phyloP scores from a whole-genome alignment of 805 yeast species.

The Wickerhamiella dianesei region DNA sequence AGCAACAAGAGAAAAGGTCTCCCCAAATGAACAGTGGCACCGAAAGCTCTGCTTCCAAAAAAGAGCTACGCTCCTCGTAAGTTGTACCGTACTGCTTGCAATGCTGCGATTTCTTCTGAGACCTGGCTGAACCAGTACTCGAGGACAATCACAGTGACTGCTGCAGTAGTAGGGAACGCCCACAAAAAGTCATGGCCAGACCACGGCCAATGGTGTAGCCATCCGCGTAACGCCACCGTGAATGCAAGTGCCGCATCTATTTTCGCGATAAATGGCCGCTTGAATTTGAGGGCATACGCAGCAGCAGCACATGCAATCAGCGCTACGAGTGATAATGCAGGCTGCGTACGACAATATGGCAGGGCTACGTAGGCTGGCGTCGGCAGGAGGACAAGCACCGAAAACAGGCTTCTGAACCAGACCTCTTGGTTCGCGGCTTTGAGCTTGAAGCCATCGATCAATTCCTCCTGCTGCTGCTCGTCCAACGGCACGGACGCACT shows the following conservation, averaged over 20 bases:
- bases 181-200: slow-evolving; percentile 22
- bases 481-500: slow-evolving; percentile 11
- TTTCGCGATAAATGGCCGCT: slow-evolving; percentile 5
- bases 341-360: slow-evolving; percentile 20
- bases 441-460: slow-evolving; percentile 17
- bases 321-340: slow-evolving; percentile 21
- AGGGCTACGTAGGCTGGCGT: slow-evolving; percentile 22
- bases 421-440: slow-evolving; percentile 18
- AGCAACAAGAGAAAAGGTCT: too few relatives aligned
- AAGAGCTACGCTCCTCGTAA: slow-evolving; percentile 19
- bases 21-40: too few relatives aligned
- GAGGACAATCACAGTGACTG: slow-evolving; percentile 17
- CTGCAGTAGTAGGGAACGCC: slow-evolving; percentile 21
- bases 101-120: slow-evolving; percentile 9
- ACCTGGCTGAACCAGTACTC: slow-evolving; percentile 22
- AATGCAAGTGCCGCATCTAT: slow-evolving; percentile 16
- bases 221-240: slow-evolving; percentile 16
- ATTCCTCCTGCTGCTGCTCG: slow-evolving; percentile 22
- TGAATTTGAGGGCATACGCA: slow-evolving; percentile 17
- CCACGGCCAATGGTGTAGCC: slow-evolving; percentile 19
- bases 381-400: slow-evolving; percentile 21
- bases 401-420: slow-evolving; percentile 18
- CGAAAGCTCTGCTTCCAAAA: too few relatives aligned
- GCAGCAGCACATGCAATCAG: slow-evolving; percentile 17
- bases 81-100: slow-evolving; percentile 16